A percentile compares a stretch with the other conserved stretches of the same genome.
Evolutionary conservation across 228 moss, liverwort and hornwort genomes (phyloP).

Genomic region (Sphagnum fallax): DNA sequence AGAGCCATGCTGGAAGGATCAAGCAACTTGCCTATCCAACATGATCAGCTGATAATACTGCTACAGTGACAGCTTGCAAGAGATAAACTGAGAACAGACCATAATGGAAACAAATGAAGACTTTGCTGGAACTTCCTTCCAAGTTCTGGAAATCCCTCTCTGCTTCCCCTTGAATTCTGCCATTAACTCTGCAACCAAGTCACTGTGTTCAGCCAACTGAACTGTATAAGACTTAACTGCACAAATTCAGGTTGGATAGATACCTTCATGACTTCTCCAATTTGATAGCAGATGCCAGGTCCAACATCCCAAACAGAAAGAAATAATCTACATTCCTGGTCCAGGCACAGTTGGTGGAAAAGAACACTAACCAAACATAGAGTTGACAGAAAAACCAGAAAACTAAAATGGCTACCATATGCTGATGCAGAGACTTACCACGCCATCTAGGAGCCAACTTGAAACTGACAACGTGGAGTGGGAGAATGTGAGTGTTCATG

Average conservation of each 20-base stretch:
- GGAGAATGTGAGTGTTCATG: constrained; percentile 71
- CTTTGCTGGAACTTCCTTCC: constrained; percentile 9
- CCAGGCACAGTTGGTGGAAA: neutral
- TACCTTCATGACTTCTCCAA: no score
- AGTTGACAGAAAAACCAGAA: constrained; percentile 2
- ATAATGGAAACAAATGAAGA: constrained; percentile 18
- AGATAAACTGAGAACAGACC: constrained; percentile 9
- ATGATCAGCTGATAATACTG: no score
- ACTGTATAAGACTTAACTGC: no score
- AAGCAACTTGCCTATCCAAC: no score
- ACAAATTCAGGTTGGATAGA: no score
- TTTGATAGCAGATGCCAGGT: neutral
- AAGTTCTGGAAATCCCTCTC: constrained; percentile 4
- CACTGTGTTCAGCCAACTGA: no score
- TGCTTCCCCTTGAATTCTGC: constrained; percentile 31
- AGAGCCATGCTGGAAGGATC: no score
- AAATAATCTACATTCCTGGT: neutral
- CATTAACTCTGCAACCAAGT: constrained; percentile 25
- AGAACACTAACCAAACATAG: constrained; percentile 5
- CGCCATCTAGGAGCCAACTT: constrained; percentile 47
- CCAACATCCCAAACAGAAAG: no score
- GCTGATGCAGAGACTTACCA: constrained; percentile 21
- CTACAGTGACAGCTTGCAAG: neutral
- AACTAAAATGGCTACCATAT: neutral
- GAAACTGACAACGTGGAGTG: constrained; percentile 69